Conservation (phyloP, 2,329 filamentous ascomycete genomes). For the Cladosporium sp. region DNA sequence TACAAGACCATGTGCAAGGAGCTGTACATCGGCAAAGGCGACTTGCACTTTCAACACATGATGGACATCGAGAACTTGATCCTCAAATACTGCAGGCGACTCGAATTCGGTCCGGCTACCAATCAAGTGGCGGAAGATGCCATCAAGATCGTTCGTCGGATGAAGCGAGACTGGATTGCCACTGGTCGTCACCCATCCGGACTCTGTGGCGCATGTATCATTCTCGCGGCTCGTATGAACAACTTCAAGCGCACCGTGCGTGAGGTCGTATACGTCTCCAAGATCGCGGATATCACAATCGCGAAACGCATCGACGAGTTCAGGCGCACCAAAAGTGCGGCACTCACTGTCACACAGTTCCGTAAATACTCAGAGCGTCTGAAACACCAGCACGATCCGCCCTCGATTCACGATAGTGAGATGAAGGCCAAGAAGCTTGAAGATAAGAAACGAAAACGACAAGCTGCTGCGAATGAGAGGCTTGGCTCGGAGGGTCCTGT, state of each 20-base stretch:
- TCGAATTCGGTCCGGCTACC: constrained; percentile 83
- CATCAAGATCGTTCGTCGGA: constrained; percentile 80
- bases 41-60: constrained; percentile 57
- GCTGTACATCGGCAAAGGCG: constrained; percentile 60
- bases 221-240: constrained; percentile 96
- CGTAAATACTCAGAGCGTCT: constrained; percentile 65
- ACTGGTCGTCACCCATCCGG: constrained; percentile 91
- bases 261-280: constrained; percentile 97
- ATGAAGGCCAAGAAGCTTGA: constrained; percentile 45
- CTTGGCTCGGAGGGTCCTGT: constrained; percentile 13
- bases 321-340: constrained; percentile 78
- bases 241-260: constrained; percentile 91
- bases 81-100: constrained; percentile 82
- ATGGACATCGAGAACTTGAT: constrained; percentile 84
- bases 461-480: constrained; percentile 24
- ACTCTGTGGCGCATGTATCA: constrained; percentile 88
- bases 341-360: constrained; percentile 85
- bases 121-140: constrained; percentile 86
- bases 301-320: constrained; percentile 91
- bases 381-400: constrained; percentile 76
- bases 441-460: constrained; percentile 34
- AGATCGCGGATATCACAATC: constrained; percentile 91
- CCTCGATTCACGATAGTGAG: constrained; percentile 71
- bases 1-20: constrained; percentile 79
- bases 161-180: constrained; percentile 97